Base-by-base conservation (phyloP, 306 rosid species). In the Elaeagnus macrophylla region DNA sequence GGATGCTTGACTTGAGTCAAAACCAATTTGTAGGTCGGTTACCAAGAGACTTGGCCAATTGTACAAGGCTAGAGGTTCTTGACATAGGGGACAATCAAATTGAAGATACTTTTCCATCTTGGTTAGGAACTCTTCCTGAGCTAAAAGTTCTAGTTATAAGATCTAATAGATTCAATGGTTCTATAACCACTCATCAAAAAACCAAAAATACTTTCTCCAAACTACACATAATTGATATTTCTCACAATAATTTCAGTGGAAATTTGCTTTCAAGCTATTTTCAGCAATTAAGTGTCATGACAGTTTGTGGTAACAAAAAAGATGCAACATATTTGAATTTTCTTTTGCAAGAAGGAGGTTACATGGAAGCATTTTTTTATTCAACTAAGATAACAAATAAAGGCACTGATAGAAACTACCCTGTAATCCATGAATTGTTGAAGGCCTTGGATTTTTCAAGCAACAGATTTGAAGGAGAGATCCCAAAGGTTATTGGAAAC, bases 81-180 rank as follows among this genome's bases (percentile, higher is more conserved):
- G 32, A 51, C 25, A 14, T 52, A 5, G 17, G 25, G 9, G 6
- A 39, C 6, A 61, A 61, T 61, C 39, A 39, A 20, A 15, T 50
- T 1, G 51, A 56, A 39, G 59, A 60, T 41, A 40, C 60, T n/a
- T 76, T 76, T 40, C 78, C 78, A 6, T 64, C 41, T 15, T 77
- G 75, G 75, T 1, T 67, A 6, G 68, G 72, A 48, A 14, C 39
- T 51, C 51, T 65, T 37, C 51, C 63, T 0, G 10, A 6, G 10
- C 49, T 65, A 6, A 47, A 44, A 4, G 18, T 48, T 7, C 51
- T 65, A 6, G 7, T 38, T 10, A 19, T 67, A 2, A 16, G 60
- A 1, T 67, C 52, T 13, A 67, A 67, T 38, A 17, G 53, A 38
- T 67, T 67, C 58, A 7, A 17, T 8, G 72, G 72, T 16, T 9